Percentiles rank a stretch among this genome's conserved stretches.
These are phyloP conservation scores for Leucocoprinus birnbaumii DNA, from an alignment of 768 basidiomycete genomes.

Conservation along the genomic window DNA sequence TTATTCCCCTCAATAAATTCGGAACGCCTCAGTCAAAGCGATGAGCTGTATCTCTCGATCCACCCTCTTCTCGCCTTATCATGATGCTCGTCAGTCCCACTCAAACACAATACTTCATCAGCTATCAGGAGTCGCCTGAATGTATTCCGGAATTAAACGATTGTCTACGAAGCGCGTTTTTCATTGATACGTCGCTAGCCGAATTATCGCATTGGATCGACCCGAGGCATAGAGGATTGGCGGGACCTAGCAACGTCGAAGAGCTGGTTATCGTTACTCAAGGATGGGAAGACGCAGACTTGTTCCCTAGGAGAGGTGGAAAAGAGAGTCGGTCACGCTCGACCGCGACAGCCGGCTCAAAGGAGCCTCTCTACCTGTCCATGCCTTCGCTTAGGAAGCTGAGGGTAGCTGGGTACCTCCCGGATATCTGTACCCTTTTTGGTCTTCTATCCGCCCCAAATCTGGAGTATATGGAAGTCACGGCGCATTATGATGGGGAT, in stretches of 20 bases:
- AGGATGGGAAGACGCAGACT: neutral
- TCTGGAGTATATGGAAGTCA: too few relatives aligned
- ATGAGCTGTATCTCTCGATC: too few relatives aligned
- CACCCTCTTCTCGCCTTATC: too few relatives aligned
- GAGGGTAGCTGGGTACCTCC: constrained; percentile 1
- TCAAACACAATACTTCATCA: too few relatives aligned
- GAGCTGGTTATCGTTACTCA: neutral
- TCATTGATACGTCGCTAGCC: neutral
- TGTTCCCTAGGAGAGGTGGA: neutral
- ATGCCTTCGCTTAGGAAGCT: neutral
- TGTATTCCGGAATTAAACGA: neutral
- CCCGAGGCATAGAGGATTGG: neutral
- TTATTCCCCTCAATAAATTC: neutral
- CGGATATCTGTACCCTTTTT: constrained; percentile 2
- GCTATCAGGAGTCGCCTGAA: too few relatives aligned
- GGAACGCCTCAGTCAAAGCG: neutral
- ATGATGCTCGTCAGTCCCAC: too few relatives aligned
- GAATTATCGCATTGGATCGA: constrained; percentile 2
- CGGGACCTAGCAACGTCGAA: neutral
- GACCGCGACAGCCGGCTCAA: too few relatives aligned
- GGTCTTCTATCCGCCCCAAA: neutral
- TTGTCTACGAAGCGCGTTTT: neutral
- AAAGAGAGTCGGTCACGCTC: too few relatives aligned
- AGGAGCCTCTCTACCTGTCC: neutral
- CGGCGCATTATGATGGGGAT: too few relatives aligned